Base-by-base conservation (phyloP, 345 rosid species). In the Pseudoturritis turrita region DNA sequence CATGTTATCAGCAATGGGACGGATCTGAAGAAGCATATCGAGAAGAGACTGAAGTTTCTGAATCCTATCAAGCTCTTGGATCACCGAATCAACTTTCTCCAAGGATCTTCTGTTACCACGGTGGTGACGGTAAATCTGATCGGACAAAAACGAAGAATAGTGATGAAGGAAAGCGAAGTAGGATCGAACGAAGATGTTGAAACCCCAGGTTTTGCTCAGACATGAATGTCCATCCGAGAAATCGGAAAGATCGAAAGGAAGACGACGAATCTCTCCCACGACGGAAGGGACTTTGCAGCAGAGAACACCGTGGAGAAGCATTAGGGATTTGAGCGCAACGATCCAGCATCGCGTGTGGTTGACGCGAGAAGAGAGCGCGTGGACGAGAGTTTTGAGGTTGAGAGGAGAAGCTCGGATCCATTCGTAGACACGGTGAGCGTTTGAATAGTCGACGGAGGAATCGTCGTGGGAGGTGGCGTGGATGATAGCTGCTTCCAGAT, bases 381-480 rank as follows among this genome's bases (percentile, higher is more conserved):
- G 60, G 6, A 83, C 36, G 0, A 93, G 77, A 52, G 92, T 85
- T 49, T 80, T 83, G 61, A 90, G 68, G 85, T 79, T 82, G 13
- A 78, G 69, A 0, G 94, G 90, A 35, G 98, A 89, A 1, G 85
- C 69, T 1, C 88, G 81, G 39, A 89, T 77, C 87, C 89, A 87
- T 2, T 79, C 50, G 35, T 86, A 90, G 19, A 87, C 87, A n/a
- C 87, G 75, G 43, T 84, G 87, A 2, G 84, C 83, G 76, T 81
- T 88, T 33, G 70, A 73, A 73, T 89, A 88, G 78, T 89, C 97
- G 2, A 90, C 73, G 43, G 51, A 25, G 7, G 61, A 29, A 10
- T 85, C 89, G 53, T 90, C 83, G 65, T 93, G 98, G 74, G 85
- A 88, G n/a, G 97, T 93, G 66, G 98, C 97, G 62, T 80, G 81